Conservation (phyloP, 2,329 filamentous ascomycete genomes). For the Sporothrix curviconia region DNA sequence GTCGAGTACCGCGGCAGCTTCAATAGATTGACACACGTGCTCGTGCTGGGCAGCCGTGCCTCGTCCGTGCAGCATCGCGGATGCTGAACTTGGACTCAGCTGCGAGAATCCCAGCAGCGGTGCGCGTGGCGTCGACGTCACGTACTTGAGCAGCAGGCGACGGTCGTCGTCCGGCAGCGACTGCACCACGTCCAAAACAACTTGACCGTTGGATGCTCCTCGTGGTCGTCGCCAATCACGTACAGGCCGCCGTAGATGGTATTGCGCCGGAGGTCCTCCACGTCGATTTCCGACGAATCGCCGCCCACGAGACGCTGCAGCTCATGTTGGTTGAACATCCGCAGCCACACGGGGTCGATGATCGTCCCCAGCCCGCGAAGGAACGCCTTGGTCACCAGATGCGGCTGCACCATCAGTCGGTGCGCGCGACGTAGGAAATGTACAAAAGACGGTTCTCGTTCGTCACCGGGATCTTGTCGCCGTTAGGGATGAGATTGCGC, state of each 20-base stretch:
- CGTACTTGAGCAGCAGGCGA: constrained; percentile 86
- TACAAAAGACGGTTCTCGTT: constrained; percentile 93
- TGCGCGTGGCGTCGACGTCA: constrained; percentile 85
- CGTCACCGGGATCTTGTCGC: constrained; percentile 71
- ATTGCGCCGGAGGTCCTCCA: constrained; percentile 76
- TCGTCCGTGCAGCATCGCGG: constrained; percentile 71
- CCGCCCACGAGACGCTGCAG: constrained; percentile 90
- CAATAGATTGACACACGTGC: constrained; percentile 90
- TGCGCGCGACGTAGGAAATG: constrained; percentile 88
- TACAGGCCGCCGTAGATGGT: constrained; percentile 87
- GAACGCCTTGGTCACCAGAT: constrained; percentile 78
- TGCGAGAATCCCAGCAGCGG: constrained; percentile 84
- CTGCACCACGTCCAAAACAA: constrained; percentile 86
- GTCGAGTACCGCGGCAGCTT: constrained; percentile 80
- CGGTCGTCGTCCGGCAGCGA: constrained; percentile 68
- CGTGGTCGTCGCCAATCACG: constrained; percentile 75
- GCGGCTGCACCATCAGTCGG: constrained; percentile 73
- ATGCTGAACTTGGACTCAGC: constrained; percentile 85
- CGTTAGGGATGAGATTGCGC: constrained; percentile 68
- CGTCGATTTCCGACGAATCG: constrained; percentile 76
- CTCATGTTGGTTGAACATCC: constrained; percentile 97
- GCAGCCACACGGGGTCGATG: constrained; percentile 86
- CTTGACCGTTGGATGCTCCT: constrained; percentile 78
- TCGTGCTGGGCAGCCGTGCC: constrained; percentile 78
- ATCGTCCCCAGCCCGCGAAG: constrained; percentile 78